A percentile compares a stretch with the other conserved stretches of the same genome.
Evolutionary conservation across 495 filamentous ascomycete species (phyloP).

Genomic region (Penicillium dipodomyicola): DNA sequence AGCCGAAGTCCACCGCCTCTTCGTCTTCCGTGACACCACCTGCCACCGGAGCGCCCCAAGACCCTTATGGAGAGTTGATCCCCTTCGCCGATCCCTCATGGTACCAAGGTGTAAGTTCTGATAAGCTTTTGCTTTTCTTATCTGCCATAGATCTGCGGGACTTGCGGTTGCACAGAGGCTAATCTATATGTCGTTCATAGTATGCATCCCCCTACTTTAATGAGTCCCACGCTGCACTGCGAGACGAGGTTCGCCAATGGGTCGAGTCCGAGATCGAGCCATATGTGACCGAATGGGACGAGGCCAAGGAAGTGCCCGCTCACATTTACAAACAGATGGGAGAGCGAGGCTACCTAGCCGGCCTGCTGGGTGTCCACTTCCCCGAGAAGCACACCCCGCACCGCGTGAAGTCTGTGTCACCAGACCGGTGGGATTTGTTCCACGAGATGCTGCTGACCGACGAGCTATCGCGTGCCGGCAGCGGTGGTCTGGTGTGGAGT

Average conservation of each 20-base stretch:
- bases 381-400: constrained; percentile 68
- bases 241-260: constrained; percentile 88
- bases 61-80: constrained; percentile 81
- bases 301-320: constrained; percentile 81
- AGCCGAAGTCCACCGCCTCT: constrained; percentile 51
- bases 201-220: constrained; percentile 97
- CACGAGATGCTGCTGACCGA: constrained; percentile 95
- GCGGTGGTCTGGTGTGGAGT: constrained; percentile 98
- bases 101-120: constrained; percentile 84
- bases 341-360: constrained; percentile 85
- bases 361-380: constrained; percentile 77
- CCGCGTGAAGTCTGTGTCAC: constrained; percentile 69
- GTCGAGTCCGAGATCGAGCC: constrained; percentile 88
- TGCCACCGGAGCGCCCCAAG: constrained; percentile 60
- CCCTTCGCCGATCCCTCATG: constrained; percentile 91
- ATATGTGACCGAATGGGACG: constrained; percentile 93
- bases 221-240: constrained; percentile 83
- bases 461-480: constrained; percentile 82
- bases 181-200: constrained; percentile 42
- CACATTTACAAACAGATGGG: constrained; percentile 95
- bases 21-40: constrained; percentile 32
- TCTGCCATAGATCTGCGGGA: not conserved
- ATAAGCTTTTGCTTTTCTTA: not conserved
- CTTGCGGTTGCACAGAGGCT: not conserved
- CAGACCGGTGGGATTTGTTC: constrained; percentile 96